These are phyloP conservation scores for Vigna unguiculata DNA, from an alignment of 306 rosid genomes.

Conservation along the genomic window DNA sequence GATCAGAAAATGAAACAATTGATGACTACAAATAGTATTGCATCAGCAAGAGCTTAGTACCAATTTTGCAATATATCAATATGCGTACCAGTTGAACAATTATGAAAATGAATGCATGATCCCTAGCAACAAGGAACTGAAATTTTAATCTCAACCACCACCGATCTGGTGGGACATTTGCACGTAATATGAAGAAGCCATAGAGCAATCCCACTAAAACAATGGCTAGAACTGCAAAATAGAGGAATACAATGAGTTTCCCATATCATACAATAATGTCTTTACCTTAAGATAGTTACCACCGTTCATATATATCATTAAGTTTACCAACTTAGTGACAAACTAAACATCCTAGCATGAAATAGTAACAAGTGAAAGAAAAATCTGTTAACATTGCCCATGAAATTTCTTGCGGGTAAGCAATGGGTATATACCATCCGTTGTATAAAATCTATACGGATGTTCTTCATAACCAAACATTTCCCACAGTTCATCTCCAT, in stretches of 20 bases:
- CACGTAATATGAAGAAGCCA: conserved; percentile 88
- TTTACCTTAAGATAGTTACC: conserved; percentile 38
- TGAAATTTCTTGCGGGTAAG: conserved; percentile 26
- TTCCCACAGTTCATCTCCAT: conserved; percentile 94
- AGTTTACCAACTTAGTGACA: conserved; percentile 8
- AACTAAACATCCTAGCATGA: conserved; percentile 32
- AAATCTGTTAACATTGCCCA: conserved; percentile 34
- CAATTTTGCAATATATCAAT: conserved; percentile 20
- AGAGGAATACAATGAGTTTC: conserved; percentile 44
- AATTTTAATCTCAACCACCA: conserved; percentile 98
- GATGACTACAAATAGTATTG: background rate
- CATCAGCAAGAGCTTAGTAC: conserved; percentile 12
- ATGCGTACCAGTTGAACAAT: conserved; percentile 85
- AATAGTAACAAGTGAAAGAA: conserved; percentile 11
- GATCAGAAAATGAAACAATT: background rate
- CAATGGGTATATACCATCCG: conserved; percentile 82
- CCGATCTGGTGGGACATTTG: conserved; percentile 93
- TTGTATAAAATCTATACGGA: conserved; percentile 93
- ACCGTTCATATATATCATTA: conserved; percentile 5
- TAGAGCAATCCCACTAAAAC: conserved; percentile 96
- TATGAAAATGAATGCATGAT: conserved; percentile 93
- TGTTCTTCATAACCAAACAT: conserved; percentile 99
- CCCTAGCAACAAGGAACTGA: conserved; percentile 98
- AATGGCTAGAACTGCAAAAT: conserved; percentile 86
- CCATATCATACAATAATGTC: conserved; percentile 6